Conservation (phyloP, 495 filamentous ascomycete species). For the Neurospora tetraspora region DNA sequence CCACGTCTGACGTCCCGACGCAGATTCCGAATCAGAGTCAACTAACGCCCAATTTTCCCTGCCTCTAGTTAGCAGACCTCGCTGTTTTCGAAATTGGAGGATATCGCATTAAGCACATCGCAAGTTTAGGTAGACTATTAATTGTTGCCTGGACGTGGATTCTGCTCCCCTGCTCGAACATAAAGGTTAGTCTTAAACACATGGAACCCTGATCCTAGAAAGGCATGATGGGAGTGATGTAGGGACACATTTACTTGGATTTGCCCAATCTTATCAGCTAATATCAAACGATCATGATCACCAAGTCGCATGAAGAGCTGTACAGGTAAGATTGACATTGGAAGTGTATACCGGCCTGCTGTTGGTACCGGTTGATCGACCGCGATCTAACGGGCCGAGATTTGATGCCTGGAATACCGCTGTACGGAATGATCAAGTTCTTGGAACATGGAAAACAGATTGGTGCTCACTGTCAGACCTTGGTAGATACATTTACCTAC, state of each 20-base stretch:
- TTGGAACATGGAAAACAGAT: not conserved
- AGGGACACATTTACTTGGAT: not conserved
- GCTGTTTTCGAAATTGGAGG: not conserved
- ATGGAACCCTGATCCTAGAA: not conserved
- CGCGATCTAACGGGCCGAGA: not conserved
- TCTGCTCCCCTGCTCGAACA: not conserved
- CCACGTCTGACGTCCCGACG: not conserved
- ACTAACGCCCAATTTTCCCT: not conserved
- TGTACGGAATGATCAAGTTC: not conserved
- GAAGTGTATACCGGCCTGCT: not conserved
- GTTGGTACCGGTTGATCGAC: not conserved
- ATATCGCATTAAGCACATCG: not conserved
- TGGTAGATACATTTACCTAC: not conserved
- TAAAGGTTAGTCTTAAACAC: not conserved
- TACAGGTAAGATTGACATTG: not conserved
- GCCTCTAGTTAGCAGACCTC: not conserved
- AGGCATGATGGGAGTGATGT: not conserved
- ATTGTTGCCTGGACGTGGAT: not conserved
- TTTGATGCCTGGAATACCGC: not conserved
- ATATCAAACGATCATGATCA: not conserved
- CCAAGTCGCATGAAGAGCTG: not conserved
- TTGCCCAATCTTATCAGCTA: not conserved
- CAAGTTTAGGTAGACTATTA: not conserved
- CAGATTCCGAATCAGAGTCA: not conserved
- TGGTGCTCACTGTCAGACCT: not conserved